Percentiles rank a stretch among this genome's conserved stretches.
phyloP scores from a whole-genome alignment of 2,329 filamentous ascomycete genomes.

The Drechslera avenae region DNA sequence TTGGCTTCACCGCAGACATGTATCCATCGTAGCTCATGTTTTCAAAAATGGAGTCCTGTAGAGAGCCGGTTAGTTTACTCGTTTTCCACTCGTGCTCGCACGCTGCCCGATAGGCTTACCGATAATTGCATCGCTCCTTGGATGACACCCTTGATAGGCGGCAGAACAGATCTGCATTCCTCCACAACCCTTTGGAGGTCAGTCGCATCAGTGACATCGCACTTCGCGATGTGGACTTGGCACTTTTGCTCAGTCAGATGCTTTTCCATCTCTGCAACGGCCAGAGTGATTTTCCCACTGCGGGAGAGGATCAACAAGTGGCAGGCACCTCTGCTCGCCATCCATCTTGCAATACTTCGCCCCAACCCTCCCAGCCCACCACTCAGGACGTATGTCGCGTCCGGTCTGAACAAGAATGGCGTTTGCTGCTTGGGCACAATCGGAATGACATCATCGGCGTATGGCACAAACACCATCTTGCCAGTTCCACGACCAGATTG shows the following conservation, averaged over 20 bases:
- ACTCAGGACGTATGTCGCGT: slow-evolving; percentile 24
- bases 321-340: slow-evolving; percentile 22
- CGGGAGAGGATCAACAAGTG: slow-evolving; percentile 22
- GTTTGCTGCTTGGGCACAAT: not conserved
- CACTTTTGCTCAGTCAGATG: not conserved
- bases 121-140: not conserved
- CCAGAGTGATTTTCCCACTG: not conserved
- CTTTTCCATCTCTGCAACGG: not conserved
- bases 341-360: slow-evolving; percentile 19
- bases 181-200: not conserved
- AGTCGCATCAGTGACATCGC: not conserved
- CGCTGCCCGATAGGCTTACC: not conserved
- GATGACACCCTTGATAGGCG: not conserved
- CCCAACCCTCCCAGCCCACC: slow-evolving; percentile 31
- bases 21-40: slow-evolving; percentile 14
- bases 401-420: not conserved
- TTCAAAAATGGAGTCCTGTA: slow-evolving; percentile 4
- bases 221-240: not conserved
- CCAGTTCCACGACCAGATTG: slow-evolving; percentile 23
- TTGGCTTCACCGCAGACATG: slow-evolving; percentile 15
- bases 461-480: slow-evolving; percentile 41
- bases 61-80: not conserved
- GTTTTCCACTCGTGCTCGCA: not conserved
- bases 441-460: slow-evolving; percentile 17
- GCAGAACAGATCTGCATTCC: not conserved